Base-by-base conservation (phyloP, 2,329 filamentous ascomycete species). In the Teratosphaeria destructans region DNA sequence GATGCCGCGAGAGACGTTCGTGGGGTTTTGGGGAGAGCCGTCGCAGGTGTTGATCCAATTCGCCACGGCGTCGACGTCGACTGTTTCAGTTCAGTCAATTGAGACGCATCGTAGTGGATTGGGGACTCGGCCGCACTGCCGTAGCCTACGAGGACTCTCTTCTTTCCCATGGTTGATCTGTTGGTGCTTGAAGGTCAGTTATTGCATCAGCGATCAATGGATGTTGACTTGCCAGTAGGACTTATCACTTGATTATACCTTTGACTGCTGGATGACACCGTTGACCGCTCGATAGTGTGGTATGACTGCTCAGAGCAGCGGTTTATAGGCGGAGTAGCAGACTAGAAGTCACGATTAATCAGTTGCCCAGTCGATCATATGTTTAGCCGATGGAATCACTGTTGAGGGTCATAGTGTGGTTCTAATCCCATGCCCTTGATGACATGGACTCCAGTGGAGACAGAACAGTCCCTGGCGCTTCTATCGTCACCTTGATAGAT, bases 41-140 rank as follows among this genome's bases (percentile, higher is more conserved):
- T 68, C 68, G 39, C 67, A 68, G 11, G 76, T 78, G 63, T 78
- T 78, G 57, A 78, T 71, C 72, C 72, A 76, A 54, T 66, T 66
- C 26, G 65, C 61, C 26, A 75, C 73, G 26, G 74, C 74, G 62
- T 76, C 75, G n/a, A 76, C 69, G 59, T 77, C 74, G 59, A 77
- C 61, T 53, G 8, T 19, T 14, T 26, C 3, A 16, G 12, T 11
- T 53, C 29, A 53, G 52, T n/a, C 2, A 2, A 16, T 5, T 14
- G 16, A 49, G 16, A 19, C 4, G 35, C 19, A 39, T 23, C 6
- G 37, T 39, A 47, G 2, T 49, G 43, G 5, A 14, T 5, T 43
- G 37, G 16, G 12, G 11, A 12, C 11, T 53, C 5, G 12, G 19
- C 57, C 59, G 19, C 58, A 61, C 60, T 71, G 54, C 75, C 74